phyloP scores from a whole-genome alignment of 2,329 filamentous ascomycete species.

The Phyllachora maydis region DNA sequence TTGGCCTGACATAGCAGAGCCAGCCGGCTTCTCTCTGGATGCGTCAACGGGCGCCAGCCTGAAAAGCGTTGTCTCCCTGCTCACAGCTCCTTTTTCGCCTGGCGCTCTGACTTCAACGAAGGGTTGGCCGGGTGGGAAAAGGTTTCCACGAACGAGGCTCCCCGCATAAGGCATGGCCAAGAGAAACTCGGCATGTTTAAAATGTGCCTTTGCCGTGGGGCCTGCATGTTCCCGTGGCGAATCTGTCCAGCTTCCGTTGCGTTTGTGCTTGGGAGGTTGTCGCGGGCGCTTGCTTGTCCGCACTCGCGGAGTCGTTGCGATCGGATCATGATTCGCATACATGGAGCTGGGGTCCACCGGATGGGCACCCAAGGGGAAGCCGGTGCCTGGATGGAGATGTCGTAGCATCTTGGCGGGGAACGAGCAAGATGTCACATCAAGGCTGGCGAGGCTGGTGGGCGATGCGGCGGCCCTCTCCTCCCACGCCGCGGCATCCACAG shows the following conservation, averaged over 20 bases:
- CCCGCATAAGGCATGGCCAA: constrained; percentile 52
- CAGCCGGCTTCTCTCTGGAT: constrained; percentile 20
- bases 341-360: constrained; percentile 30
- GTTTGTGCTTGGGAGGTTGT: constrained; percentile 43
- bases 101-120: constrained; percentile 49
- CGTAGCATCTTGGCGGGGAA: constrained; percentile 32
- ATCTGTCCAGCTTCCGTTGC: constrained; percentile 75
- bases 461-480: constrained; percentile 20
- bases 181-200: constrained; percentile 34
- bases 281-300: constrained; percentile 37
- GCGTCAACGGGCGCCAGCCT: constrained; percentile 15
- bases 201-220: constrained; percentile 22
- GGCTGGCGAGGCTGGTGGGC: constrained; percentile 34
- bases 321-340: constrained; percentile 22
- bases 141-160: constrained; percentile 68
- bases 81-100: constrained; percentile 19
- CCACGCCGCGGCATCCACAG: constrained; percentile 6
- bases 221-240: constrained; percentile 50
- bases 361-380: constrained; percentile 27
- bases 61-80: constrained; percentile 32
- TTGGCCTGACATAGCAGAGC: constrained; percentile 42
- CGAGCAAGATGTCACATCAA: constrained; percentile 42
- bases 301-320: constrained; percentile 36
- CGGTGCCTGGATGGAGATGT: constrained; percentile 15
- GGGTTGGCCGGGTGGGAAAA: constrained; percentile 65